Evolutionary conservation across 345 rosid species (phyloP).

Genomic region (Linum trigynum): DNA sequence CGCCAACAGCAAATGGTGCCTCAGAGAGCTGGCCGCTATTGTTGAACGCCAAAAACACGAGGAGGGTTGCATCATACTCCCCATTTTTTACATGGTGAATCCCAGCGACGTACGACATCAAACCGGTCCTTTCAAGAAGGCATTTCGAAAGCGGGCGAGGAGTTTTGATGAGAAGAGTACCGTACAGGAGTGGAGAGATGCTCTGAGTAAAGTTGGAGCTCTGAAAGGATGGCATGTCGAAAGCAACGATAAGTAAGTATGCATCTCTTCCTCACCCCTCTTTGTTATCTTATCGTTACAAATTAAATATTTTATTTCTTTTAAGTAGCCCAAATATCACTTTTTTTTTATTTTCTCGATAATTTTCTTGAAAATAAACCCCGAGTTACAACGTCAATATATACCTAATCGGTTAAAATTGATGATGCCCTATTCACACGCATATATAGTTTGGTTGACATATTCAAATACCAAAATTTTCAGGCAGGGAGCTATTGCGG

Average conservation of each 20-base stretch:
- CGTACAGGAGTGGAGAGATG: background rate
- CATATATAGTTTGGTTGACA: too few species aligned
- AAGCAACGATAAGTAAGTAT: background rate
- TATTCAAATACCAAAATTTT: too few species aligned
- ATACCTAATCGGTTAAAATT: too few species aligned
- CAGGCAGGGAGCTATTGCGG: background rate
- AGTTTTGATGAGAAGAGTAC: background rate
- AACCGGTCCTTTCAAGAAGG: background rate
- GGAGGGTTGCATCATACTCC: background rate
- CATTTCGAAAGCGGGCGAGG: background rate
- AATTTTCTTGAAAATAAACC: too few species aligned
- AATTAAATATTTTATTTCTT: too few species aligned
- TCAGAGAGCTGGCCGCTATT: background rate
- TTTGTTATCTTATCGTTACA: too few species aligned
- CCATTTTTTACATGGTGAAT: background rate
- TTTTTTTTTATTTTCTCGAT: too few species aligned
- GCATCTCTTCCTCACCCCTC: background rate
- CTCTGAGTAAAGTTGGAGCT: background rate
- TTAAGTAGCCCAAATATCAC: too few species aligned
- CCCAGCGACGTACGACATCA: background rate
- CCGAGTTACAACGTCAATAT: too few species aligned
- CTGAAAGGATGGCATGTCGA: background rate
- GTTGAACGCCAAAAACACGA: background rate
- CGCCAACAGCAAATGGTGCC: background rate
- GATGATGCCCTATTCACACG: too few species aligned